A percentile compares a stretch with the other conserved stretches of the same genome.
Evolutionary conservation across 2,329 filamentous ascomycete genomes (phyloP).

Genomic region (Sarocladiaceae sp.): DNA sequence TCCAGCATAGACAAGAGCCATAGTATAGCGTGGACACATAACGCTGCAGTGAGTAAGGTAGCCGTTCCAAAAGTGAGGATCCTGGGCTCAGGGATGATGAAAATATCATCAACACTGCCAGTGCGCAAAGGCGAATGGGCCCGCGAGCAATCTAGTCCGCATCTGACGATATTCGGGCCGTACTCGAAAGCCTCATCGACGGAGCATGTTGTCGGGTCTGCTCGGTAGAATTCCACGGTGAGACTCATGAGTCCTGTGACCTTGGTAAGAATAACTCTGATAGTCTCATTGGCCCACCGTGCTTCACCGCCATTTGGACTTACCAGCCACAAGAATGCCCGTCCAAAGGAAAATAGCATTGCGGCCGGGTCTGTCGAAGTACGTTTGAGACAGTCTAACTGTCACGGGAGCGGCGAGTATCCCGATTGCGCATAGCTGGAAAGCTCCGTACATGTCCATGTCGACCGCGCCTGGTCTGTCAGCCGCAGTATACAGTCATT

Average conservation of each 20-base stretch:
- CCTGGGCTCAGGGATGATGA: slow-evolving; percentile 52
- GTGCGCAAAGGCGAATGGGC: slow-evolving; percentile 44
- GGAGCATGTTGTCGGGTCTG: slow-evolving; percentile 29
- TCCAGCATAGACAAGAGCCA: slow-evolving; percentile 57
- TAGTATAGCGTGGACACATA: slow-evolving; percentile 58
- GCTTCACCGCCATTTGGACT: slow-evolving; percentile 15
- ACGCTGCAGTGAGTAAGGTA: slow-evolving; percentile 56
- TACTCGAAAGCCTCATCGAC: slow-evolving; percentile 40
- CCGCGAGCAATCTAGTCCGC: slow-evolving; percentile 40
- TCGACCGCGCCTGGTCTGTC: slow-evolving; percentile 50
- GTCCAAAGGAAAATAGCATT: slow-evolving; percentile 65
- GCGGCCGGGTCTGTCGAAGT: slow-evolving; percentile 56
- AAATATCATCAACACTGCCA: slow-evolving; percentile 53
- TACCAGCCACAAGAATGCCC: slow-evolving; percentile 51
- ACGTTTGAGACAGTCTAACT: slow-evolving; percentile 54
- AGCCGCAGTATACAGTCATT: background rate
- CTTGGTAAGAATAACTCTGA: background rate
- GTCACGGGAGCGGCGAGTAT: slow-evolving; percentile 59
- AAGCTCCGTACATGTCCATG: slow-evolving; percentile 63
- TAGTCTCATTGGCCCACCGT: background rate
- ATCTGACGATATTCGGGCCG: slow-evolving; percentile 27
- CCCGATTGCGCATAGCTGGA: slow-evolving; percentile 61
- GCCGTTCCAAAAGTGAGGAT: slow-evolving; percentile 51
- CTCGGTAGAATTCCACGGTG: slow-evolving; percentile 58
- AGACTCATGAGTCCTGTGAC: slow-evolving; percentile 52